Conservation (phyloP, 2,329 filamentous ascomycete species). For the Chaetoscypha palmicola region DNA sequence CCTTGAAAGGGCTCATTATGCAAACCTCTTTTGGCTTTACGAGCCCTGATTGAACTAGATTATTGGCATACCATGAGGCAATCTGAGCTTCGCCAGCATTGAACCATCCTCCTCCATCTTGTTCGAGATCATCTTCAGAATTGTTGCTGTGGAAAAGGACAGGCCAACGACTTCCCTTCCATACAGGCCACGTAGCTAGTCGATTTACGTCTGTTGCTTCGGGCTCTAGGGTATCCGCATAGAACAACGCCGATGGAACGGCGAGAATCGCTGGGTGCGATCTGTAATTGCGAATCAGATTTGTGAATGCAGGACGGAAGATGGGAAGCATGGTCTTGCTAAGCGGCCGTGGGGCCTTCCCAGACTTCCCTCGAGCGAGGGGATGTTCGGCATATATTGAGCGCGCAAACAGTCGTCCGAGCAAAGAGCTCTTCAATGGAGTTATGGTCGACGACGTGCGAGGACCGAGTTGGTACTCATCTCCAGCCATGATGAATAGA, state of each 20-base stretch:
- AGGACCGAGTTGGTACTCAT: constrained; percentile 18
- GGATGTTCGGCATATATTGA: constrained; percentile 17
- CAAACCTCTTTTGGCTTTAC: constrained; percentile 15
- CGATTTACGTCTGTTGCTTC: constrained; percentile 13
- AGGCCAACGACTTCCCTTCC: constrained; percentile 15
- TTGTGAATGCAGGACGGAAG: constrained; percentile 16
- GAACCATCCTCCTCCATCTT: constrained; percentile 17
- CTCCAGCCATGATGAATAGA: constrained; percentile 17
- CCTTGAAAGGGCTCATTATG: constrained; percentile 20
- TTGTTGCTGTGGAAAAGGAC: constrained; percentile 16
- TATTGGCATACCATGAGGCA: constrained; percentile 13
- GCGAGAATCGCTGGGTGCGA: constrained; percentile 22
- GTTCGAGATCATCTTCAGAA: constrained; percentile 14
- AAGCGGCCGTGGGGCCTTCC: constrained; percentile 10
- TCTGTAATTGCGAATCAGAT: constrained; percentile 20
- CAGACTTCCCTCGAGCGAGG: constrained; percentile 12
- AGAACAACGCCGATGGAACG: constrained; percentile 17
- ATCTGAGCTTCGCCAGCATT: constrained; percentile 14
- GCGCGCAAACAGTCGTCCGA: constrained; percentile 14
- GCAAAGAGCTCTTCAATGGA: constrained; percentile 15
- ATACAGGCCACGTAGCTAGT: constrained; percentile 13
- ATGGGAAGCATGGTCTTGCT: constrained; percentile 16
- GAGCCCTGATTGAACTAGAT: constrained; percentile 9
- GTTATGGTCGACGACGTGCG: constrained; percentile 12
- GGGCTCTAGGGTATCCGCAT: constrained; percentile 16